Percentiles rank a stretch among this genome's conserved stretches.
Evolutionary conservation across 495 filamentous ascomycete species (phyloP).

Genomic region (Xylaria flabelliformis): DNA sequence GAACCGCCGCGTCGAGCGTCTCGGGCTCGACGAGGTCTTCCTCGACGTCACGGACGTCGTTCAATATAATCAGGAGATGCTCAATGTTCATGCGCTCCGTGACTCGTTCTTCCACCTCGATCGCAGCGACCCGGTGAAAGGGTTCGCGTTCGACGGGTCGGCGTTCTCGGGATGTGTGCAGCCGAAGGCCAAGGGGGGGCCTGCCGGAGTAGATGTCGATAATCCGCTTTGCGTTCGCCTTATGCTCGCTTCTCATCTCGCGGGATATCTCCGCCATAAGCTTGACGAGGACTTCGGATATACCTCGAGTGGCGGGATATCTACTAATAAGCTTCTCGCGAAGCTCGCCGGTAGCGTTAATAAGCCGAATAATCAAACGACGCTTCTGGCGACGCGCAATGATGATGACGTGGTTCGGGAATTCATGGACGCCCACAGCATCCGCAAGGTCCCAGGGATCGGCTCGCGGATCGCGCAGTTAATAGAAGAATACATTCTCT

Average conservation of each 20-base stretch:
- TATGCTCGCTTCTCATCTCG: constrained; percentile 75
- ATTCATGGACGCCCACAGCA: constrained; percentile 78
- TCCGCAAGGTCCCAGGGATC: constrained; percentile 86
- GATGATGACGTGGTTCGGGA: constrained; percentile 50
- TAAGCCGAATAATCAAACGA: constrained; percentile 87
- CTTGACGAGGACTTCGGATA: constrained; percentile 83
- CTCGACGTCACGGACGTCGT: constrained; percentile 85
- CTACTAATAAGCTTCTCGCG: constrained; percentile 81
- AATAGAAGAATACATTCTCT: constrained; percentile 67
- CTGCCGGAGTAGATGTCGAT: constrained; percentile 21
- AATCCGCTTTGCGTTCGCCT: constrained; percentile 59
- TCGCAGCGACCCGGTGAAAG: constrained; percentile 72
- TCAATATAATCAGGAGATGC: constrained; percentile 72
- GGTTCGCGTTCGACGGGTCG: constrained; percentile 79
- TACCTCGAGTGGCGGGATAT: constrained; percentile 85
- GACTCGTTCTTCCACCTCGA: constrained; percentile 85
- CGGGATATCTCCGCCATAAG: constrained; percentile 68
- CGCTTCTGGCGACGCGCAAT: too few relatives aligned
- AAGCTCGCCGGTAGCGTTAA: constrained; percentile 85
- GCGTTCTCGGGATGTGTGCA: constrained; percentile 47
- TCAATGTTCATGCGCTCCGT: constrained; percentile 69
- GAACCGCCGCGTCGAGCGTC: constrained; percentile 74
- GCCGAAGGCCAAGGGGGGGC: neutral
- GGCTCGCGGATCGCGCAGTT: constrained; percentile 78
- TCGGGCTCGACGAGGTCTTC: constrained; percentile 86